Base-by-base conservation (phyloP, 2,329 filamentous ascomycete genomes). In the Helicocarpus griseus region DNA sequence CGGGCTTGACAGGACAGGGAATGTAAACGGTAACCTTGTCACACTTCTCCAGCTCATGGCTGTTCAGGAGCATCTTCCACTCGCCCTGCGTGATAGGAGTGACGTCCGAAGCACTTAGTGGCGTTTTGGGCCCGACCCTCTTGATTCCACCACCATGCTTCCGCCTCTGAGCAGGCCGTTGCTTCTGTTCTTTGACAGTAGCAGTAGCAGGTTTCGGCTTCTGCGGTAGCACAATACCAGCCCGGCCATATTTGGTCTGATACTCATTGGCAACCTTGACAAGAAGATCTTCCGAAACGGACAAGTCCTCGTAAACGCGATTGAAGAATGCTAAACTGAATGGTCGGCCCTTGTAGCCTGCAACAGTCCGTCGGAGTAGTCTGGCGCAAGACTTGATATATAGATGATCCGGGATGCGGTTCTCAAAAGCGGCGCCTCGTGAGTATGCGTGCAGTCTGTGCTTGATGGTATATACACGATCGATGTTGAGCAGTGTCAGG, bases 401-500 rank as follows among this genome's bases (percentile, higher is more conserved):
- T 14, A 65, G 58, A 11, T 68, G 63, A 3, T 64, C 60, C 19
- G 60, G 57, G n/a, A 61, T 61, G 43, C 59, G 58, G 3, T 47
- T 45, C 33, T 45, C 29, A 26, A 17, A 17, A 2, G 43, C 38
- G 8, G 31, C 31, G 35, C 56, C 50, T 17, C 52, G 56, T 3
- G 69, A 69, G 11, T 73, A 61, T 5, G 68, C 62, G 51, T 65
- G 69, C 6, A 73, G 63, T 14, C 68, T 61, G 28, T 67, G 68
- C 53, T 73, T 73, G 54, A 73, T 65, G 13, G 66, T 72, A 52
- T 72, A 72, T 51, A 73, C 69, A 36, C 70, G 69, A 58, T 73
- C 70, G 56, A 73, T 68, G 49, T 67, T 72, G 9, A 73, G 61
- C 6, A 73, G 56, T 0, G 70, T 72, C 31, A 73, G 58, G 2